Percentiles rank a stretch among this genome's conserved stretches.
Conservation (phyloP, 768 basidiomycete genomes). For the Pholiota conissans region DNA sequence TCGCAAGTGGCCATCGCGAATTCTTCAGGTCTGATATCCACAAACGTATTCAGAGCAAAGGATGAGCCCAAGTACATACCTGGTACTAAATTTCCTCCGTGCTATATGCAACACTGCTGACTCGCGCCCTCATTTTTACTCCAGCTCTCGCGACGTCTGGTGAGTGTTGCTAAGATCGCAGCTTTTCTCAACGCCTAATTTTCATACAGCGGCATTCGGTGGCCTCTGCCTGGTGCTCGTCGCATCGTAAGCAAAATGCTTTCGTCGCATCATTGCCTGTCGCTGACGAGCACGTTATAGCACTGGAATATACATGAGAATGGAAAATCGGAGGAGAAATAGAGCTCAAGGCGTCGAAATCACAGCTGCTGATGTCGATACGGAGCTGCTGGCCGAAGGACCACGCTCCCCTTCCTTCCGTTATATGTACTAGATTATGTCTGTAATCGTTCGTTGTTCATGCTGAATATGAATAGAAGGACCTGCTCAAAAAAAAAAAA, state of each 20-base stretch:
- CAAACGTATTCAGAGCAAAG: constrained; percentile 50
- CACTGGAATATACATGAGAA: constrained; percentile 48
- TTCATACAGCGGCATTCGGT: constrained; percentile 43
- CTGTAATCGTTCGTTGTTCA: not conserved
- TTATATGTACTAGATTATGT: constrained; percentile 43
- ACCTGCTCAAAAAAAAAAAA: not conserved
- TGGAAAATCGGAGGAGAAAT: constrained; percentile 46
- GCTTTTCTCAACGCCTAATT: not conserved
- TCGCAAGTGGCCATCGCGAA: constrained; percentile 46
- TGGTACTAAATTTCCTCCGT: constrained; percentile 22
- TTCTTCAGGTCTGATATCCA: constrained; percentile 48
- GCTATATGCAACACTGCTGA: not conserved
- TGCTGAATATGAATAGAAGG: not conserved
- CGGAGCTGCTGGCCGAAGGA: constrained; percentile 42
- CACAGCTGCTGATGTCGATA: constrained; percentile 44
- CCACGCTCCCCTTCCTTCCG: constrained; percentile 42
- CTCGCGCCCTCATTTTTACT: not conserved
- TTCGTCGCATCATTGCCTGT: not conserved
- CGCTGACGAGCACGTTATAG: constrained; percentile 16
- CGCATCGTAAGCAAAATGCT: constrained; percentile 28
- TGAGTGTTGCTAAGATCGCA: constrained; percentile 17
- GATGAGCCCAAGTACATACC: constrained; percentile 52
- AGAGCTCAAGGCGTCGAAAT: constrained; percentile 38
- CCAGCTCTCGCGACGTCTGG: constrained; percentile 45
- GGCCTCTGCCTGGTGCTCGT: constrained; percentile 45